Conservation (phyloP, 2,329 filamentous ascomycete species). For the Phaeomoniella chlamydospora region DNA sequence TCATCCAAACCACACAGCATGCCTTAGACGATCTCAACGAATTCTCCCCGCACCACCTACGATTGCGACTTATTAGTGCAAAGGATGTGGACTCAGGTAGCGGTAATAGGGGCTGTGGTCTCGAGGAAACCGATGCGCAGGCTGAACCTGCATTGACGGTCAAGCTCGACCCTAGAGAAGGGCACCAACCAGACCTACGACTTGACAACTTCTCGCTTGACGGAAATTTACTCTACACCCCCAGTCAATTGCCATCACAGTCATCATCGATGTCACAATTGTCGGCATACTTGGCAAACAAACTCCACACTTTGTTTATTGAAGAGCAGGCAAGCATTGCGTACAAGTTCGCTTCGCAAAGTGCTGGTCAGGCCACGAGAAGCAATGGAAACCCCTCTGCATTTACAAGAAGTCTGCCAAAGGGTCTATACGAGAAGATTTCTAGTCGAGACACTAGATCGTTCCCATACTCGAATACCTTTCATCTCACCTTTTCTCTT, state of each 20-base stretch:
- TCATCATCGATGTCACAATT: constrained; percentile 59
- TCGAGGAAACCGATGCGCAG: constrained; percentile 13
- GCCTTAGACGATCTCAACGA: constrained; percentile 77
- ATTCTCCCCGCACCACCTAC: constrained; percentile 70
- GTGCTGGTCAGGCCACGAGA: constrained; percentile 14
- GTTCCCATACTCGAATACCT: constrained; percentile 82
- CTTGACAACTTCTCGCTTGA: constrained; percentile 56
- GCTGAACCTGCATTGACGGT: constrained; percentile 51
- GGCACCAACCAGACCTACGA: constrained; percentile 35
- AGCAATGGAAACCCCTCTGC: constrained; percentile 13
- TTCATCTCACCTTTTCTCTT: constrained; percentile 89
- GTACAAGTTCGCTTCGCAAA: constrained; percentile 47
- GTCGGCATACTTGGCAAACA: constrained; percentile 62
- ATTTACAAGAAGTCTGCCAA: constrained; percentile 22
- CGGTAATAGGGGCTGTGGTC: constrained; percentile 5
- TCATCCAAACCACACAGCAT: constrained; percentile 71
- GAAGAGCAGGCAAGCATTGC: constrained; percentile 83
- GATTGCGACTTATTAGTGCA: constrained; percentile 46
- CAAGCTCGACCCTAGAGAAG: constrained; percentile 41
- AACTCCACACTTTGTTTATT: constrained; percentile 63
- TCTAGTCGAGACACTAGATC: constrained; percentile 62
- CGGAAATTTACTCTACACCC: constrained; percentile 64
- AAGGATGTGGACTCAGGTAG: constrained; percentile 1
- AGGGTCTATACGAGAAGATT: constrained; percentile 41
- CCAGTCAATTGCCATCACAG: constrained; percentile 50